These are phyloP conservation scores for Sophora flavescens DNA, from an alignment of 306 rosid species.

Conservation along the genomic window DNA sequence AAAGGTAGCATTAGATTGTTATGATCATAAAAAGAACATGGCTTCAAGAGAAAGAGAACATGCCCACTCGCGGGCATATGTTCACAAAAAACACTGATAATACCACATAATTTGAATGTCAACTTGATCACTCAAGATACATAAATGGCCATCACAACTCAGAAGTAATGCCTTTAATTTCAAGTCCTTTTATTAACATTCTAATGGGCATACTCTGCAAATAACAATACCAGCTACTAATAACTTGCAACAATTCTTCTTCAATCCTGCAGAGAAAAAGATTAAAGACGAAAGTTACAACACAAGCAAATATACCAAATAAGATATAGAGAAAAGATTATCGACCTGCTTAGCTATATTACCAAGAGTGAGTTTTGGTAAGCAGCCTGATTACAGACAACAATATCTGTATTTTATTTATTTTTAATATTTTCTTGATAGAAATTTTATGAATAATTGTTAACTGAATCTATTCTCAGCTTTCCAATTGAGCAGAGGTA, in stretches of 20 bases:
- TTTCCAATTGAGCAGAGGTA: background rate
- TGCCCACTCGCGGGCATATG: slow-evolving; percentile 12
- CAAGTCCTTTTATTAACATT: slow-evolving; percentile 40
- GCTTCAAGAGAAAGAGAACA: slow-evolving; percentile 28
- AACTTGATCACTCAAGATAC: slow-evolving; percentile 42
- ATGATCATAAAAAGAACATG: slow-evolving; percentile 35
- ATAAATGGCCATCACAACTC: slow-evolving; percentile 40
- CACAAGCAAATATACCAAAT: slow-evolving; percentile 23
- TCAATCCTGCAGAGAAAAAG: slow-evolving; percentile 53
- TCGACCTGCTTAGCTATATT: background rate
- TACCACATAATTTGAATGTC: slow-evolving; percentile 22
- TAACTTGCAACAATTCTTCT: slow-evolving; percentile 36
- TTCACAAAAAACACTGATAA: slow-evolving; percentile 31
- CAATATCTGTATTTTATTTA: background rate
- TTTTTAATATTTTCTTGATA: background rate
- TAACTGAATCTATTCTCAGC: background rate
- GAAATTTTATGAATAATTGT: background rate
- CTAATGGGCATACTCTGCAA: slow-evolving; percentile 30
- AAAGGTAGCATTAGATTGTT: slow-evolving; percentile 13
- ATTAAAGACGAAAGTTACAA: slow-evolving; percentile 29
- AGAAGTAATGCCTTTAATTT: slow-evolving; percentile 35
- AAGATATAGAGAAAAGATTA: slow-evolving; percentile 10
- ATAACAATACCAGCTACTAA: slow-evolving; percentile 42
- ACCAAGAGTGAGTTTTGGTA: background rate
- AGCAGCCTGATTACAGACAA: slow-evolving; percentile 19